Evolutionary conservation across 441 rosid species (phyloP).

Genomic region (Erysimum pusillum): DNA sequence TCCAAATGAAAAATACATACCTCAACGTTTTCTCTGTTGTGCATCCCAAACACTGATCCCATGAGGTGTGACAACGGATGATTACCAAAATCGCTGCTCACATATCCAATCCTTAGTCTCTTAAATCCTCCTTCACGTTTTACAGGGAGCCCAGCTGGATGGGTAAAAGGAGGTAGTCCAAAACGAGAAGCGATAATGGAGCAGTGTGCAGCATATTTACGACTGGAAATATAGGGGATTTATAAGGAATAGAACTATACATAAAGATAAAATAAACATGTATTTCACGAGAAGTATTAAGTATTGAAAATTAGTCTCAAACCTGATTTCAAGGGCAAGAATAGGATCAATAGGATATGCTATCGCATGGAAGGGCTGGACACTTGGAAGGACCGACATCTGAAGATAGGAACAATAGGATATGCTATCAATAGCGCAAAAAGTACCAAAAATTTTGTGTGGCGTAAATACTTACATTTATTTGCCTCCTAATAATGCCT

Average conservation of each 20-base stretch:
- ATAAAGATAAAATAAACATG: neutral
- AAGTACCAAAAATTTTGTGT: neutral
- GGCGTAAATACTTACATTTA: conserved; percentile 61
- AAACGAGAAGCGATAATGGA: conserved; percentile 91
- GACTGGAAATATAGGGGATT: conserved; percentile 57
- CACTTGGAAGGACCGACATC: conserved; percentile 96
- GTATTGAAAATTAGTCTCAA: conserved; percentile 18
- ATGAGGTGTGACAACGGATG: conserved; percentile 98
- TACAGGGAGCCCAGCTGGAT: conserved; percentile 72
- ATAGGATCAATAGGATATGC: conserved; percentile 96
- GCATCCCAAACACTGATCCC: conserved; percentile 99
- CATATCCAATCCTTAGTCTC: conserved; percentile 91
- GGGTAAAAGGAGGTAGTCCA: conserved; percentile 76
- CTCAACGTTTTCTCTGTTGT: conserved; percentile 87
- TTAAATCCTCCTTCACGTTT: conserved; percentile 72
- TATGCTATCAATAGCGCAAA: conserved; percentile 6
- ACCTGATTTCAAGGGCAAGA: conserved; percentile 99
- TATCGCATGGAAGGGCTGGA: conserved; percentile 99
- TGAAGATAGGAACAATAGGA: conserved; percentile 46
- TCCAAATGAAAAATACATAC: conserved; percentile 49
- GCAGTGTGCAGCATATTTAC: conserved; percentile 97
- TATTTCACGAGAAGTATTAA: neutral
- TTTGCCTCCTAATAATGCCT: conserved; percentile 88
- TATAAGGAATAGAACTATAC: conserved; percentile 16
- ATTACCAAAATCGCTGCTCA: conserved; percentile 99